Evolutionary conservation across 176 grass and related monocot species (phyloP).

Genomic region (Thinopyrum elongatum): DNA sequence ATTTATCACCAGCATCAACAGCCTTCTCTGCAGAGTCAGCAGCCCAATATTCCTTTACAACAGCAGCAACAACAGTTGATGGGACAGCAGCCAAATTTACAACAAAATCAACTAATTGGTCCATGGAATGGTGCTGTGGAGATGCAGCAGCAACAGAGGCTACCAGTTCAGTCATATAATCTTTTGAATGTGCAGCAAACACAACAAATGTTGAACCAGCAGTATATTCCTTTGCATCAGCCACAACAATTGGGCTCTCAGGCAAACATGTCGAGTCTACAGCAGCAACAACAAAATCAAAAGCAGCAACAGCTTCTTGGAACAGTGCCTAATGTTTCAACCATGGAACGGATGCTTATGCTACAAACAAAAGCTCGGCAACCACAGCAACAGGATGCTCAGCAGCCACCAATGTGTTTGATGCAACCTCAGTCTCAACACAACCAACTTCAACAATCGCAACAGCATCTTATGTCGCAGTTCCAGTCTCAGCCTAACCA

Average conservation of each 20-base stretch:
- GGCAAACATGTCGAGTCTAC: slow-evolving; percentile 54
- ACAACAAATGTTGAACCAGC: slow-evolving; percentile 69
- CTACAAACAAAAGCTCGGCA: slow-evolving; percentile 50
- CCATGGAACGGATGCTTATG: slow-evolving; percentile 14
- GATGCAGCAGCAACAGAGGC: slow-evolving; percentile 62
- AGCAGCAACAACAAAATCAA: slow-evolving; percentile 38
- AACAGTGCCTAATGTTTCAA: slow-evolving; percentile 47
- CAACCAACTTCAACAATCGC: slow-evolving; percentile 64
- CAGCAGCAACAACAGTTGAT: no score
- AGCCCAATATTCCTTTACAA: no score
- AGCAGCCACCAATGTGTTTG: slow-evolving; percentile 49
- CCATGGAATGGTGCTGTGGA: slow-evolving; percentile 44
- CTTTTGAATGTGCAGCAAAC: slow-evolving; percentile 64
- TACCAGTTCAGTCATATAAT: slow-evolving; percentile 38
- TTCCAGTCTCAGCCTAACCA: no score
- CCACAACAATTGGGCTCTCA: slow-evolving; percentile 51
- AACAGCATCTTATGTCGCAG: no score
- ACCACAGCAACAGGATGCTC: slow-evolving; percentile 58
- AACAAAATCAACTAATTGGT: no score
- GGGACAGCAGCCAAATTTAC: no score
- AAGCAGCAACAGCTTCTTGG: slow-evolving; percentile 28
- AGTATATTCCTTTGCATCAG: slow-evolving; percentile 64
- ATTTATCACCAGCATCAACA: no score
- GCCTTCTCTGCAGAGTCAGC: no score
- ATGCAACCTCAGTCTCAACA: slow-evolving; percentile 65